Evolutionary conservation across 495 filamentous ascomycete genomes (phyloP), one percentile per base, ranked within the genome.

Genomic region (Aspergillus nanangensis): DNA sequence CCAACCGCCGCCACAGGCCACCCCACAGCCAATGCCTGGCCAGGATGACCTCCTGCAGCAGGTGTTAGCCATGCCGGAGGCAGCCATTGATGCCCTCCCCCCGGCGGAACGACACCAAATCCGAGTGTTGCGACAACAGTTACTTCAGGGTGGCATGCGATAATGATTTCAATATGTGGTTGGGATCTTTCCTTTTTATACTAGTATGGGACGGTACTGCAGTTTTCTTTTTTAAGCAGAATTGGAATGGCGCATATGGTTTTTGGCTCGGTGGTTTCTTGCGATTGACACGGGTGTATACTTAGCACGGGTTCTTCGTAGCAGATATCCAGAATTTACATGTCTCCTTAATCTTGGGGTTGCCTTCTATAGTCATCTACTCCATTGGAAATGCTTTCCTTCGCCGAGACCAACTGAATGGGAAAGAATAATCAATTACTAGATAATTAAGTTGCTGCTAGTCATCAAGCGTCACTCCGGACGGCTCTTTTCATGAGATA

Each of bases 81-180:
- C 84, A 44, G 75, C 81, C 42, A 87, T 96, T 54, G 83, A 91
- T 61, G 75, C 78, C 34, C 66, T 96, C 14, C 82, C 85, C 5
- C 83, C 87, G 15, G 73, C 74, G 21, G 82, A 90, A 49, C 74
- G 87, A 27, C 77, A 74, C 32, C 90, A 96, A 62, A 82, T 95
- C 38, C 75, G 95, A 72, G 69, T 80, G 22, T 63, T 95, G 25
- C 70, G 81, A 40, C 72, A 79, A 52, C 75, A 78, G 50, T 57
- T 80, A 35, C 66, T 76, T 66, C 61, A 72, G 31, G 63, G 71
- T 27, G 70, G 55, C 7, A 67, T 72, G 67, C 61, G 70, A 41
- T 72, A 53, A 44, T 50, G n/a, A 44, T 18, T 9, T 18, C 17
- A 8, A 40, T 34, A 33, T 31, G 31, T 8, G 47, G 7, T 29